Evolutionary conservation across 805 yeast species (phyloP).

Genomic region (Sugiyamaella marilandica): DNA sequence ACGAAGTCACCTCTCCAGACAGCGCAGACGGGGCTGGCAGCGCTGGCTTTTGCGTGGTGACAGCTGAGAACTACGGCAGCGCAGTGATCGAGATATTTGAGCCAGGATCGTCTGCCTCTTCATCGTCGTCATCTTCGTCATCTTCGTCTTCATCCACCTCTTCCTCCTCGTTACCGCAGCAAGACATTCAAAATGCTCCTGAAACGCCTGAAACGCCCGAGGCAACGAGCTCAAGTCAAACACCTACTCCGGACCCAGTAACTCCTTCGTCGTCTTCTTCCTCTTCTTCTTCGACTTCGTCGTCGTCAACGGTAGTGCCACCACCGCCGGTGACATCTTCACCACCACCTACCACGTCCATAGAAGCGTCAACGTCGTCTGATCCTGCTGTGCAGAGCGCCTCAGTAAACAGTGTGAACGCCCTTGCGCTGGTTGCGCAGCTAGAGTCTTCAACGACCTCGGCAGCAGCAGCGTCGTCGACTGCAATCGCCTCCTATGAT

Average conservation of each 20-base stretch:
- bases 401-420: not conserved
- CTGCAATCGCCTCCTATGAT: not conserved
- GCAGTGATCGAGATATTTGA: slow-evolving; percentile 73
- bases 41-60: slow-evolving; percentile 79
- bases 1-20: slow-evolving; percentile 44
- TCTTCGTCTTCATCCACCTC: not conserved
- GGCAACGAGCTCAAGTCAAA: not conserved
- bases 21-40: slow-evolving; percentile 53
- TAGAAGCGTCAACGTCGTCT: not conserved
- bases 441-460: not conserved
- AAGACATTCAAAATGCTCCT: not conserved
- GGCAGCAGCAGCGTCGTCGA: not conserved
- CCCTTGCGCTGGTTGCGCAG: not conserved
- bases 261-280: not conserved
- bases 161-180: slow-evolving; percentile 6
- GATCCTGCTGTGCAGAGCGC: not conserved
- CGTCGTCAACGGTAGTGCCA: slow-evolving; percentile 4
- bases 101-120: slow-evolving; percentile 10
- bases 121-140: not conserved
- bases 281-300: slow-evolving; percentile 3
- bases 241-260: slow-evolving; percentile 8
- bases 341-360: slow-evolving; percentile 1
- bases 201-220: not conserved
- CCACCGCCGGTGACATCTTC: slow-evolving; percentile 6
- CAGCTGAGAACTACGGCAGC: slow-evolving; percentile 57